Evolutionary conservation across 805 yeast genomes (phyloP).

Genomic region (Metschnikowia drakensbergensis): DNA sequence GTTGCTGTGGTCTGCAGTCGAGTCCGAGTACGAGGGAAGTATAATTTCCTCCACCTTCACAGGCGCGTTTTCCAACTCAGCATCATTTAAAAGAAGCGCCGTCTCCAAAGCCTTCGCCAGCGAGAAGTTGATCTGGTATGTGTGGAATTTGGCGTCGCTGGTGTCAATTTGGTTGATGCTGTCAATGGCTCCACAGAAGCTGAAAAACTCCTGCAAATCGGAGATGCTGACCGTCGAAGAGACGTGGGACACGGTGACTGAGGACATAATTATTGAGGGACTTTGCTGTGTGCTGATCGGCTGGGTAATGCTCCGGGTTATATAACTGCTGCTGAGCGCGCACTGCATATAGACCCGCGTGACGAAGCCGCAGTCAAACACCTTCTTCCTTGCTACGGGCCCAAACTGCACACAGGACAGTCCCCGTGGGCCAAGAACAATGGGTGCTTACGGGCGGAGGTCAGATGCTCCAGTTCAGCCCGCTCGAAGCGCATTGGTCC

Average conservation of each 20-base stretch:
- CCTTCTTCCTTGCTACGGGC: background rate
- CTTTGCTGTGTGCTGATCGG: too few species aligned
- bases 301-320: too few species aligned
- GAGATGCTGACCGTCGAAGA: slow-evolving; percentile 46
- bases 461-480: too few species aligned
- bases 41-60: slow-evolving; percentile 41
- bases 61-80: slow-evolving; percentile 60
- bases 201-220: slow-evolving; percentile 62
- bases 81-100: slow-evolving; percentile 67
- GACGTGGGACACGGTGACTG: slow-evolving; percentile 55
- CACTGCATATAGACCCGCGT: slow-evolving; percentile 1
- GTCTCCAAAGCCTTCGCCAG: slow-evolving; percentile 62
- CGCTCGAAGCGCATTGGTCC: too few species aligned
- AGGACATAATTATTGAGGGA: slow-evolving; percentile 24
- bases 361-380: background rate
- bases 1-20: slow-evolving; percentile 14
- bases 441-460: too few species aligned
- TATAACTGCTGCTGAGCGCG: background rate
- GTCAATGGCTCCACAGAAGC: slow-evolving; percentile 62
- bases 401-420: background rate
- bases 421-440: too few species aligned
- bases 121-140: slow-evolving; percentile 51
- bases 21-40: slow-evolving; percentile 19
- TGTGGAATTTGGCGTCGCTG: slow-evolving; percentile 26
- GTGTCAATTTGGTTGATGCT: slow-evolving; percentile 30